phyloP scores from a whole-genome alignment of 352 stramenopile genomes.

The Phytophthora citricola region DNA sequence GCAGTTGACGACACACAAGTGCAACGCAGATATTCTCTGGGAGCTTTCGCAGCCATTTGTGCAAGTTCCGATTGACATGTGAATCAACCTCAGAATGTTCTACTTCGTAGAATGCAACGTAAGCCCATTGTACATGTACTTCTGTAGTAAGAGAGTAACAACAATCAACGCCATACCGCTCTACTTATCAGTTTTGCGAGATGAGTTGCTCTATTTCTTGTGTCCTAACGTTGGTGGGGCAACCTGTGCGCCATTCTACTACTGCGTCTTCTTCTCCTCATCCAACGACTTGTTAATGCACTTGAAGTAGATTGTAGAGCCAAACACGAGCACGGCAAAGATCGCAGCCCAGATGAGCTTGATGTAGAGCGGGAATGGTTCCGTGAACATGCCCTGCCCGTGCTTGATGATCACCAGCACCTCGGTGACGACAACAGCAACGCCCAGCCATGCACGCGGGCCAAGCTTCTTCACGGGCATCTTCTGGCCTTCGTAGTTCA shows the following conservation, averaged over 20 bases:
- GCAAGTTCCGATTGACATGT: too few species aligned
- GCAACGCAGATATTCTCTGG: too few species aligned
- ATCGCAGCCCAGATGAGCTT: conserved; percentile 85
- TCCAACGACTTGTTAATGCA: conserved; percentile 64
- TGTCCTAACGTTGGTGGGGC: too few species aligned
- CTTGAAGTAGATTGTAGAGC: conserved; percentile 87
- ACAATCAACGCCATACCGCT: too few species aligned
- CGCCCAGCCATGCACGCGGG: conserved; percentile 80
- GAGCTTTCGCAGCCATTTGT: too few species aligned
- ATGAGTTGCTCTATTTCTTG: conserved; percentile 13
- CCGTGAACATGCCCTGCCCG: conserved; percentile 88
- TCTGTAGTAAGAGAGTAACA: too few species aligned
- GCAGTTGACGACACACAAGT: too few species aligned
- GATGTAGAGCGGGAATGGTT: conserved; percentile 80
- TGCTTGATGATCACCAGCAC: conserved; percentile 88
- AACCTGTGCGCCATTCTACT: conserved; percentile 6
- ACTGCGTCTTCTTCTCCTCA: conserved; percentile 47
- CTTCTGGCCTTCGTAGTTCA: conserved; percentile 62
- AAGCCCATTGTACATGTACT: too few species aligned
- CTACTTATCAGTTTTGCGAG: too few species aligned
- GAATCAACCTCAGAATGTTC: too few species aligned
- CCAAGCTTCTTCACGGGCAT: conserved; percentile 82
- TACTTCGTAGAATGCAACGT: too few species aligned
- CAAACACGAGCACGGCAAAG: conserved; percentile 74
- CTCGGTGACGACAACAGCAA: conserved; percentile 81